phyloP scores from a whole-genome alignment of 2,329 filamentous ascomycete species.

The Zymoseptoria ardabiliae region DNA sequence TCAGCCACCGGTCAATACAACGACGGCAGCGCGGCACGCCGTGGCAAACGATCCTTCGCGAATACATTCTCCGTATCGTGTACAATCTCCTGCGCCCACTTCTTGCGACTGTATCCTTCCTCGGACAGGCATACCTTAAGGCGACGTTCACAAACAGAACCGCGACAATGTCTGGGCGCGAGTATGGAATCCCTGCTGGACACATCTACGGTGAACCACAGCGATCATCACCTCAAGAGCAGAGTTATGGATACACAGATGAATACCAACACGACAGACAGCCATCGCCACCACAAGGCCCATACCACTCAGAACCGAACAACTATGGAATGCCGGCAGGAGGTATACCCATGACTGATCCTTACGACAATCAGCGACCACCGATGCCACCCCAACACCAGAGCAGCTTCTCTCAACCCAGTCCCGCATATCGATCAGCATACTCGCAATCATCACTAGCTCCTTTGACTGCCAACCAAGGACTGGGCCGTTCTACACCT shows the following conservation, averaged over 20 bases:
- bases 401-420: slow-evolving; percentile 1
- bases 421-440: slow-evolving; percentile 13
- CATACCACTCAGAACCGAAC: slow-evolving; percentile 1
- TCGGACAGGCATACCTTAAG: background rate
- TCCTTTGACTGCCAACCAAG: slow-evolving; percentile 18
- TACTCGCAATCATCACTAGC: slow-evolving; percentile 21
- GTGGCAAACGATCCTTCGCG: background rate
- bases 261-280: background rate
- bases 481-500: slow-evolving; percentile 7
- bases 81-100: background rate
- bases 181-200: slow-evolving; percentile 19
- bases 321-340: background rate
- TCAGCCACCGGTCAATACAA: too few relatives aligned
- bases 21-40: too few relatives aligned
- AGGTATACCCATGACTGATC: slow-evolving; percentile 3
- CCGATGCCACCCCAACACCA: slow-evolving; percentile 7
- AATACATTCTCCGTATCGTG: background rate
- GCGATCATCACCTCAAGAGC: slow-evolving; percentile 6
- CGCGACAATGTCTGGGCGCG: slow-evolving; percentile 15
- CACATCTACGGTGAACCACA: slow-evolving; percentile 8
- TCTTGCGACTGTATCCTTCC: background rate
- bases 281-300: background rate
- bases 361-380: slow-evolving; percentile 8
- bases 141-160: background rate
- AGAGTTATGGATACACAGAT: background rate